phyloP scores from a whole-genome alignment of 2,329 filamentous ascomycete species.

The Claviceps pazoutovae region DNA sequence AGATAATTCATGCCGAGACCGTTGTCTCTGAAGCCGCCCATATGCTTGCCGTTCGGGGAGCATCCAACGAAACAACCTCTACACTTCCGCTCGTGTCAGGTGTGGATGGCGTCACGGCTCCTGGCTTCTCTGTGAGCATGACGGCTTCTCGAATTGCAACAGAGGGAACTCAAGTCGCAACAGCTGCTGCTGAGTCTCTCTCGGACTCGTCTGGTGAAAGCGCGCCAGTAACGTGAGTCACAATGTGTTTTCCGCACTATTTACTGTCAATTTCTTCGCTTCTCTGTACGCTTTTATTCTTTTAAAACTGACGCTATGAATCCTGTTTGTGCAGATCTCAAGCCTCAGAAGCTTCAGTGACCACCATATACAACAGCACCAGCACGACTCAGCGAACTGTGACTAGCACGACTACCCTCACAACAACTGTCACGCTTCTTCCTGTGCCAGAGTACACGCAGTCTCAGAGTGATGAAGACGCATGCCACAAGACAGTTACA shows the following conservation, averaged over 20 bases:
- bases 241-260: too few relatives aligned
- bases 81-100: slow-evolving; percentile 4
- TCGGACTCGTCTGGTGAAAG: slow-evolving; percentile 9
- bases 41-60: slow-evolving; percentile 11
- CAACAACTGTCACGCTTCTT: slow-evolving; percentile 10
- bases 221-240: slow-evolving; percentile 22
- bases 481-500: slow-evolving; percentile 4
- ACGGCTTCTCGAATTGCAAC: slow-evolving; percentile 5
- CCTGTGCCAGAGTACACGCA: slow-evolving; percentile 13
- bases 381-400: slow-evolving; percentile 2
- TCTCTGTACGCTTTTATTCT: too few relatives aligned
- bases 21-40: slow-evolving; percentile 10
- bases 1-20: slow-evolving; percentile 10
- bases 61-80: slow-evolving; percentile 9
- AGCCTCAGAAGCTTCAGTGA: slow-evolving; percentile 18
- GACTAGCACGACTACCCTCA: slow-evolving; percentile 11
- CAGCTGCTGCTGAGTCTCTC: neutral
- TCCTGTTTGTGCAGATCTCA: slow-evolving; percentile 15
- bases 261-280: neutral
- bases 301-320: neutral
- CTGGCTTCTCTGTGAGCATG: slow-evolving; percentile 7
- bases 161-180: slow-evolving; percentile 1
- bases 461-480: slow-evolving; percentile 9
- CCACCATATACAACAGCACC: slow-evolving; percentile 18
- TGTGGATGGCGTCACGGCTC: slow-evolving; percentile 6